phyloP scores from a whole-genome alignment of 2,329 filamentous ascomycete genomes.

The Arthrobotrys entomopaga region DNA sequence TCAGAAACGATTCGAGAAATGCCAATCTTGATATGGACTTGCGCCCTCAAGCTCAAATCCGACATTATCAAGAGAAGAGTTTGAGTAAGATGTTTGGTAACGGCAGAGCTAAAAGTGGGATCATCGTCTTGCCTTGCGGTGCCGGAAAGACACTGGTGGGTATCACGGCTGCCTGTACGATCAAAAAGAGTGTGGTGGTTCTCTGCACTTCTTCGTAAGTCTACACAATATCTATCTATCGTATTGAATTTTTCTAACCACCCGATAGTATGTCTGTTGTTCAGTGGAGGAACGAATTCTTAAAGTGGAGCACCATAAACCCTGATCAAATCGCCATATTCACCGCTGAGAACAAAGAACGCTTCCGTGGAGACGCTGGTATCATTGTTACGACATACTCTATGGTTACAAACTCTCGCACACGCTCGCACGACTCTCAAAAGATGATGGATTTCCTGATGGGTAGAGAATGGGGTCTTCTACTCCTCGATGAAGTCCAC shows the following conservation, averaged over 20 bases:
- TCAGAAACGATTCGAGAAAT: conserved; percentile 88
- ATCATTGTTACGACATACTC: conserved; percentile 98
- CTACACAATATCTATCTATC: too few relatives aligned
- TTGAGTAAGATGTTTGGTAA: conserved; percentile 99
- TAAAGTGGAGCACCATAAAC: conserved; percentile 99
- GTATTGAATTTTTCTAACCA: conserved; percentile 9
- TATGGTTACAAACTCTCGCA: conserved; percentile 94
- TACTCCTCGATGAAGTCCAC: conserved; percentile 97
- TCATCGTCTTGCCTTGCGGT: conserved; percentile 95
- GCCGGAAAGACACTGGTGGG: conserved; percentile 97
- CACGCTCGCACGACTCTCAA: conserved; percentile 88
- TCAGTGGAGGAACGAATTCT: conserved; percentile 94
- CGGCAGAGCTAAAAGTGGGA: conserved; percentile 93
- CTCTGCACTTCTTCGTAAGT: conserved; percentile 83
- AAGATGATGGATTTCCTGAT: conserved; percentile 98
- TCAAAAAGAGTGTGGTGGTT: conserved; percentile 95
- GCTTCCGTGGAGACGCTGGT: conserved; percentile 87
- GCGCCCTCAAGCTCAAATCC: conserved; percentile 86
- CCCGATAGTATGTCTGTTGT: conserved; percentile 81
- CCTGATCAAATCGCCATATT: conserved; percentile 94
- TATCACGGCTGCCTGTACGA: conserved; percentile 97
- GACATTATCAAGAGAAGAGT: conserved; percentile 95
- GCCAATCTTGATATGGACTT: conserved; percentile 93
- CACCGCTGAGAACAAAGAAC: conserved; percentile 89
- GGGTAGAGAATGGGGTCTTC: conserved; percentile 91